phyloP scores from a whole-genome alignment of 352 stramenopile species.

The Bremia lactucae region DNA sequence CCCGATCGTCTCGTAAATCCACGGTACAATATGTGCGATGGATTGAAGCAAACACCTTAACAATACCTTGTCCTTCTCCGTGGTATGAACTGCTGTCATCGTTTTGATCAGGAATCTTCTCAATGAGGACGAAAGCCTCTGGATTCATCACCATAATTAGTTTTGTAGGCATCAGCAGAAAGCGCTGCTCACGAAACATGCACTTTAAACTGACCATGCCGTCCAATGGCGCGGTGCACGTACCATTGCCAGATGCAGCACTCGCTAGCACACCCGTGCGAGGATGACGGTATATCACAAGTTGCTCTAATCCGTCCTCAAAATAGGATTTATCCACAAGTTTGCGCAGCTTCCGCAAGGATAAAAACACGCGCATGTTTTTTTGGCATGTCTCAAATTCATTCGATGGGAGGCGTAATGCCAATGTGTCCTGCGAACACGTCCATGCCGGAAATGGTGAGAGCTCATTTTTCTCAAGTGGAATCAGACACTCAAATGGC shows the following conservation, averaged over 20 bases:
- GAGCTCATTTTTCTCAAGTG: conserved; percentile 19
- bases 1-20: conserved; percentile 56
- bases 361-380: conserved; percentile 59
- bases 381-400: conserved; percentile 69
- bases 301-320: conserved; percentile 37
- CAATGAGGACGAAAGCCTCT: conserved; percentile 57
- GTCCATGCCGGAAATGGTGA: conserved; percentile 12
- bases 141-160: conserved; percentile 66
- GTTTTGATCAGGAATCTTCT: conserved; percentile 24
- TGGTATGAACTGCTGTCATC: conserved; percentile 15
- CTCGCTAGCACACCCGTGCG: conserved; percentile 39
- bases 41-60: conserved; percentile 57
- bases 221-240: conserved; percentile 24
- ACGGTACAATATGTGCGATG: conserved; percentile 63
- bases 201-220: conserved; percentile 66
- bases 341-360: conserved; percentile 38
- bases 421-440: conserved; percentile 22
- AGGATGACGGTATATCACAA: conserved; percentile 46
- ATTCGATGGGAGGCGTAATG: conserved; percentile 38
- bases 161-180: conserved; percentile 44
- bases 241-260: conserved; percentile 16
- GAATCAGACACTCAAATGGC: conserved; percentile 58
- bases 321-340: conserved; percentile 35
- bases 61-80: conserved; percentile 27
- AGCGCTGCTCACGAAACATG: conserved; percentile 71